Base-by-base conservation (phyloP, 169 alveolate genomes). In the Besnoitia besnoiti region DNA sequence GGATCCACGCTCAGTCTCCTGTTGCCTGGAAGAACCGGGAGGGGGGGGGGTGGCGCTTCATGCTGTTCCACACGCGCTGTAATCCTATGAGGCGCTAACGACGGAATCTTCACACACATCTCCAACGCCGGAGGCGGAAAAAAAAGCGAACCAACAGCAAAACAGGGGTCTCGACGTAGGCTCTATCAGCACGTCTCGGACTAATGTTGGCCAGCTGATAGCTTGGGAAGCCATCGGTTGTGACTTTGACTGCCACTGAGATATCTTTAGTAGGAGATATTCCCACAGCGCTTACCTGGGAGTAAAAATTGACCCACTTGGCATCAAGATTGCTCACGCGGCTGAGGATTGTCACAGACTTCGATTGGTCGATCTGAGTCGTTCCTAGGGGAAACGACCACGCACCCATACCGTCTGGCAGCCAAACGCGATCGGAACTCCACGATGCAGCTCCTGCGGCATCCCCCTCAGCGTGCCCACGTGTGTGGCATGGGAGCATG, bases 331-430 rank as follows among this genome's bases (percentile, higher is more conserved):
- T 50, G 49, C 49, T 73, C 82, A 47, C 35, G 35, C 19, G 93
- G 80, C 47, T 85, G 39, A 30, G 93, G 42, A 44, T 79, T 37
- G 76, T 55, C 89, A 37, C 44, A 40, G 37, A 51, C 62, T 35
- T 50, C 73, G 75, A 51, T 39, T 59, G 47, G 88, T 51, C 39
- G 42, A 39, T 39, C 55, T 2, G 87, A 49, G 39, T 88, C 85
- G 46, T 61, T 77, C 59, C 62, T 16, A 90, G 44, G 82, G 27
- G 37, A 2, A 90, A 90, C 7, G 88, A 77, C 94, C 94, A 91
- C 89, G 51, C 59, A 24, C 94, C 94, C 55, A 89, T 91, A 21
- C 94, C 94, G 42, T 91, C 94, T 46, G 94, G 94, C 75, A 91
- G 44, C 91, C 91, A 91, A 14, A 91, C 91, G n/a, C 40, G 77